phyloP scores from a whole-genome alignment of 805 yeast species.

The Monosporozyma solicola region DNA sequence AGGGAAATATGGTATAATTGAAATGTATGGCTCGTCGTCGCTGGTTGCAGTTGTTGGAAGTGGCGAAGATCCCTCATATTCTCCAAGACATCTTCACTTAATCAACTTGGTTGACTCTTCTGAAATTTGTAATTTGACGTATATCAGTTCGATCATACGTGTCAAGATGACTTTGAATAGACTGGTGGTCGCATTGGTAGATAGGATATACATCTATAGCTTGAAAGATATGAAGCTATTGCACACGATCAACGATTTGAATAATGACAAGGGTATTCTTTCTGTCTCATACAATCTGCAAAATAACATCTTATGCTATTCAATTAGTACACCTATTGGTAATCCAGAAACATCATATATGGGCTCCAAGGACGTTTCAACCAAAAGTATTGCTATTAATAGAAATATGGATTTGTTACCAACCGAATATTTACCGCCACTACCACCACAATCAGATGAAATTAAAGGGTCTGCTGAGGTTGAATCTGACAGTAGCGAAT shows the following conservation, averaged over 20 bases:
- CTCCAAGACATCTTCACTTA: slow-evolving; percentile 75
- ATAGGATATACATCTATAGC: slow-evolving; percentile 64
- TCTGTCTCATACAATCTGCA: slow-evolving; percentile 48
- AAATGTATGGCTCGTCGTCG: slow-evolving; percentile 66
- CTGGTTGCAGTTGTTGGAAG: slow-evolving; percentile 59
- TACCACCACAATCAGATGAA: neutral
- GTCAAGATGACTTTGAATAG: slow-evolving; percentile 59
- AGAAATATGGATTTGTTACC: neutral
- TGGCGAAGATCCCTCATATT: slow-evolving; percentile 54
- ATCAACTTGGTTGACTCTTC: slow-evolving; percentile 61
- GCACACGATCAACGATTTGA: slow-evolving; percentile 20
- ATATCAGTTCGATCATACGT: slow-evolving; percentile 50
- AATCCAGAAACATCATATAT: neutral
- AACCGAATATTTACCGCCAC: neutral
- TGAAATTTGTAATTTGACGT: slow-evolving; percentile 59
- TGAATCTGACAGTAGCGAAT: neutral
- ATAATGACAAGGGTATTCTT: slow-evolving; percentile 45
- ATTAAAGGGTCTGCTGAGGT: neutral
- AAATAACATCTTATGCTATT: slow-evolving; percentile 56
- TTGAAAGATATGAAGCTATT: slow-evolving; percentile 58
- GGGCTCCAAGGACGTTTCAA: neutral
- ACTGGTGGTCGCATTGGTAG: slow-evolving; percentile 49
- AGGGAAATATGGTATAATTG: slow-evolving; percentile 56
- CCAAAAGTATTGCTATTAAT: neutral
- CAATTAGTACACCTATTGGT: slow-evolving; percentile 19